Percentiles rank a stretch among this genome's conserved stretches.
These are phyloP conservation scores for Hypoxylon sp. DNA, from an alignment of 2,329 filamentous ascomycete species.

Conservation along the genomic window DNA sequence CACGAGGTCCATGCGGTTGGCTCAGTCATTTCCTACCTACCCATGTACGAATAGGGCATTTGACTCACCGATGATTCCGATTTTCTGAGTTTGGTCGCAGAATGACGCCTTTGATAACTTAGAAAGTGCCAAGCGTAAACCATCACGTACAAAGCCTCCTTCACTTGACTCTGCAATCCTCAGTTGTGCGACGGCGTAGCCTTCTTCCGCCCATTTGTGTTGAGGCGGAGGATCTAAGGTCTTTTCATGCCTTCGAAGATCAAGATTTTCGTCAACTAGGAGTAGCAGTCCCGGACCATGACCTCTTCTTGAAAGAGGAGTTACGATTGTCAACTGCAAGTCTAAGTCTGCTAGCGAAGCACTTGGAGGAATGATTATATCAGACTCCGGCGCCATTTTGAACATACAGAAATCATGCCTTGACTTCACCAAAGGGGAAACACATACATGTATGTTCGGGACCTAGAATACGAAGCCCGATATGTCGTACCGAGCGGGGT, in stretches of 20 bases:
- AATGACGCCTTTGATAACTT: conserved; percentile 36
- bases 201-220: conserved; percentile 80
- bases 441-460: neutral
- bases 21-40: neutral
- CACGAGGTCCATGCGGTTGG: conserved; percentile 10
- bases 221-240: conserved; percentile 66
- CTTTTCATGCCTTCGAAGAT: conserved; percentile 46
- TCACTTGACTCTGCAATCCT: conserved; percentile 32
- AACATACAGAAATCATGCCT: neutral
- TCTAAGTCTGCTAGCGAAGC: neutral
- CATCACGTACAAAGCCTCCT: conserved; percentile 24
- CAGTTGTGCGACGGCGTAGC: conserved; percentile 73
- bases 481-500: conserved; percentile 23
- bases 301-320: conserved; percentile 57
- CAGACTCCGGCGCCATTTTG: neutral
- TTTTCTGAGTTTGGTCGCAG: conserved; percentile 36
- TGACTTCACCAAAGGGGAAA: neutral
- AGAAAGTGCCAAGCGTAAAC: conserved; percentile 44
- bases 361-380: neutral
- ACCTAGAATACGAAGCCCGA: neutral
- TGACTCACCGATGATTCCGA: conserved; percentile 42
- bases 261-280: conserved; percentile 47
- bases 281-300: conserved; percentile 58
- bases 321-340: conserved; percentile 48
- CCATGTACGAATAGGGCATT: neutral